These are phyloP conservation scores for Discostella pseudostelligera DNA, from an alignment of 108 stramenopile genomes.

Conservation along the genomic window DNA sequence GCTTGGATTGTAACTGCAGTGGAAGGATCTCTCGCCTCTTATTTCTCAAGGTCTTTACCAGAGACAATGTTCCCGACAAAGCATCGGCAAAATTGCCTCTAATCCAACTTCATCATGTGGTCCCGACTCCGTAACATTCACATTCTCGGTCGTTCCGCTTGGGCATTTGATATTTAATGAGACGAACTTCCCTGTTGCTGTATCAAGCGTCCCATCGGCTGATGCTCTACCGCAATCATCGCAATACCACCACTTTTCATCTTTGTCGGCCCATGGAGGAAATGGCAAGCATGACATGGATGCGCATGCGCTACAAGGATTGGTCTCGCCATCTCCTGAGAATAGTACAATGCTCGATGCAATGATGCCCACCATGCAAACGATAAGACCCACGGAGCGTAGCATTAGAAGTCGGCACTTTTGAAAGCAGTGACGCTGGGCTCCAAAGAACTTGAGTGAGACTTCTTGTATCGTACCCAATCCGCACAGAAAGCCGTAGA, in stretches of 20 bases:
- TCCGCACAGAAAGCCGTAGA: slow-evolving; percentile 77
- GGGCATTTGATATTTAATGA: slow-evolving; percentile 66
- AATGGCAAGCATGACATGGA: slow-evolving; percentile 81
- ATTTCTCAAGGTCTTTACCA: slow-evolving; percentile 9
- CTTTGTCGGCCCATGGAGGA: slow-evolving; percentile 67
- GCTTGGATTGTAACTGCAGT: too few species aligned
- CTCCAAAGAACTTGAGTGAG: slow-evolving; percentile 71
- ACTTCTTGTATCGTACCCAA: slow-evolving; percentile 77
- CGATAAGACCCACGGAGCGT: slow-evolving; percentile 70
- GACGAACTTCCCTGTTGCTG: slow-evolving; percentile 52
- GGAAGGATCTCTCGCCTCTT: not conserved
- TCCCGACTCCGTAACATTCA: slow-evolving; percentile 28
- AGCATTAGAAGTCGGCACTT: slow-evolving; percentile 55
- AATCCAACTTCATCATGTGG: slow-evolving; percentile 33
- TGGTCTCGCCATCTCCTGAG: slow-evolving; percentile 68
- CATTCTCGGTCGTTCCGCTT: slow-evolving; percentile 50
- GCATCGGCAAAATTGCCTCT: slow-evolving; percentile 38
- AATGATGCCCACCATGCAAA: slow-evolving; percentile 59
- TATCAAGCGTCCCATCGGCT: slow-evolving; percentile 64
- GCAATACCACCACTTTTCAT: slow-evolving; percentile 90
- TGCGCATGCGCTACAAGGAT: slow-evolving; percentile 69
- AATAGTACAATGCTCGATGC: slow-evolving; percentile 57
- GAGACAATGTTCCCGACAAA: slow-evolving; percentile 42
- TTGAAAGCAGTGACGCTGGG: slow-evolving; percentile 54
- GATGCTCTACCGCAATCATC: slow-evolving; percentile 79